Evolutionary conservation across 805 yeast genomes (phyloP), one percentile per base, ranked within the genome.

Genomic region (Maudiozyma turicensis): DNA sequence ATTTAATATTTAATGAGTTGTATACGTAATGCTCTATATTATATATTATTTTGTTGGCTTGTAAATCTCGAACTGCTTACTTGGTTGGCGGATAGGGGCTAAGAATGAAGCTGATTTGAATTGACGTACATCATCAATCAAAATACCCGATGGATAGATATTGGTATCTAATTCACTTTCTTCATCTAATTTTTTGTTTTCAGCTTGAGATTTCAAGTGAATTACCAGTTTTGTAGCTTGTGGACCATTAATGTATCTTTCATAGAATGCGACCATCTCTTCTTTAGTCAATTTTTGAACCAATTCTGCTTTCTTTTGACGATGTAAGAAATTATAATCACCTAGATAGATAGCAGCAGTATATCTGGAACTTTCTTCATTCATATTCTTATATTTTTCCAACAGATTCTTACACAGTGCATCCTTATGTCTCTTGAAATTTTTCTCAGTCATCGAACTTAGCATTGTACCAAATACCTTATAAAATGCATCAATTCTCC

Each of bases 311-410:
- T 82, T 82, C 43, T 71, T 67, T 38, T 72, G 76, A 50, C 79
- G 72, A 48, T 77, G 73, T 37, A 72, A 66, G 67, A 88, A 91
- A 62, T 91, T 87, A 60, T 84, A 90, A 65, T 72, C 84, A 6
- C 96, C 96, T 49, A 79, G 73, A 32, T 78, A 77, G 50, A 93
- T 84, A 11, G 79, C 73, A 48, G 75, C 72, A 78, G 88, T 81
- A 64, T 78, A 82, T 57, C 82, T 71, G 8, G 69, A 60, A 45
- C 78, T 73, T 66, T 93, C 98, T 62, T 91, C 96, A 48, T 72
- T 69, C 67, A 90, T 72, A 57, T 88, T 89, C 67, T 86, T 87
- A 58, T 77, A 72, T 57, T 84, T 86, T 58, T 85, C 86, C 40
- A 78, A 66, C 56, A 86, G 80, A 63, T 78, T 78, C 49, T 76